Evolutionary conservation across 306 rosid genomes (phyloP).

Genomic region (Quercus bicolor): DNA sequence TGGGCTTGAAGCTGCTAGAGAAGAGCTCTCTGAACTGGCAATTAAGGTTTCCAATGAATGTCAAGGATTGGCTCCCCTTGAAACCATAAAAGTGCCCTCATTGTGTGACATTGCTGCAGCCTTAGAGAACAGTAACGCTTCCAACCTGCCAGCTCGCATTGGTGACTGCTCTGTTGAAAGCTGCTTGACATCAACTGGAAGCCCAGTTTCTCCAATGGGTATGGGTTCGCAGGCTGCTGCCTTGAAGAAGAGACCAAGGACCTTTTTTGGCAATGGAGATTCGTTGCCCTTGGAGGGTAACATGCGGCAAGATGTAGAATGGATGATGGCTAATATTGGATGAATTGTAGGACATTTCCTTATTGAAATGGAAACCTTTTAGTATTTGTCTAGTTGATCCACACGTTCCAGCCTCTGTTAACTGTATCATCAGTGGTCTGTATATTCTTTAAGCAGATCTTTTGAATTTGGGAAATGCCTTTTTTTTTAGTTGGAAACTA

Average conservation of each 20-base stretch:
- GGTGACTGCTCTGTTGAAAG: slow-evolving; percentile 46
- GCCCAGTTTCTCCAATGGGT: slow-evolving; percentile 40
- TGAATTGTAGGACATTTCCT: slow-evolving; percentile 17
- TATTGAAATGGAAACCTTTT: neutral
- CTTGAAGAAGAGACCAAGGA: slow-evolving; percentile 47
- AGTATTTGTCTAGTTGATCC: slow-evolving; percentile 15
- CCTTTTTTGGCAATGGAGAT: slow-evolving; percentile 41
- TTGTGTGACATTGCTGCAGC: slow-evolving; percentile 38
- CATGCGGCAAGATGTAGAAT: slow-evolving; percentile 45
- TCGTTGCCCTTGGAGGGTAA: slow-evolving; percentile 38
- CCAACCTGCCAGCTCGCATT: slow-evolving; percentile 25
- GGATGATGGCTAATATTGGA: slow-evolving; percentile 53
- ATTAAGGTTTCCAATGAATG: slow-evolving; percentile 38
- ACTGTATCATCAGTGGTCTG: slow-evolving; percentile 19
- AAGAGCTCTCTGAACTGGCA: slow-evolving; percentile 53
- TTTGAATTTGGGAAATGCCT: slow-evolving; percentile 13
- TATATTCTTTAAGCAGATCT: slow-evolving; percentile 26
- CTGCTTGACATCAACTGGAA: slow-evolving; percentile 42
- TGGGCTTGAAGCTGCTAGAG: slow-evolving; percentile 49
- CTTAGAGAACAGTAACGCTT: slow-evolving; percentile 25
- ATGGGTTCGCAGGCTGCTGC: slow-evolving; percentile 26
- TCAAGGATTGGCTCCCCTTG: slow-evolving; percentile 31
- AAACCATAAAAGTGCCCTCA: slow-evolving; percentile 28
- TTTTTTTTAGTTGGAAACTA: neutral
- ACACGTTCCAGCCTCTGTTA: slow-evolving; percentile 1